A percentile compares a stretch with the other conserved stretches of the same genome.
Conservation (phyloP, 129 eudicot species). For the Centaurea solstitialis region DNA sequence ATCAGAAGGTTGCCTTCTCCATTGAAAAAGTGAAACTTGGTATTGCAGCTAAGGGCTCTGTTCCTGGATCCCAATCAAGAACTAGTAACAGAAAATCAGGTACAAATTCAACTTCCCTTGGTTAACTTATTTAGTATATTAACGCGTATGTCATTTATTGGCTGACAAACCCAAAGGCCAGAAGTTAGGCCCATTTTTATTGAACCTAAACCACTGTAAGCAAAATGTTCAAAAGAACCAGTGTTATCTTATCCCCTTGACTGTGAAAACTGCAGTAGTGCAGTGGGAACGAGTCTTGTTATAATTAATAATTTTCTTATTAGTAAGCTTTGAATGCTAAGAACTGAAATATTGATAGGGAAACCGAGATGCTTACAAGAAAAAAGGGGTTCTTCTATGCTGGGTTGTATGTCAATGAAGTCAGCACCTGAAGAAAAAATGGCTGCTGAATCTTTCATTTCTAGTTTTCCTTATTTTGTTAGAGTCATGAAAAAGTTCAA, state of each 20-base stretch:
- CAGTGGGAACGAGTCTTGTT: not conserved
- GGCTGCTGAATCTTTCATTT: slow-evolving; percentile 75
- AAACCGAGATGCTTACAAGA: slow-evolving; percentile 33
- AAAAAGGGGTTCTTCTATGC: slow-evolving; percentile 53
- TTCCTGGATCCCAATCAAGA: slow-evolving; percentile 33
- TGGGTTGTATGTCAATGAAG: slow-evolving; percentile 66
- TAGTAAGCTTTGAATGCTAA: not conserved
- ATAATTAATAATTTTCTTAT: not conserved
- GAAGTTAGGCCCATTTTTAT: not conserved
- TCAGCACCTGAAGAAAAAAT: slow-evolving; percentile 81
- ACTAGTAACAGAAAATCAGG: slow-evolving; percentile 42
- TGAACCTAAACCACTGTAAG: not conserved
- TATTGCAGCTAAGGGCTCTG: slow-evolving; percentile 35
- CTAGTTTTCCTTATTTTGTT: slow-evolving; percentile 85
- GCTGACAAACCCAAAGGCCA: not conserved
- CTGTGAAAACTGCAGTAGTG: not conserved
- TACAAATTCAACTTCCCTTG: slow-evolving; percentile 7
- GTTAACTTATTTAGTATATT: not conserved
- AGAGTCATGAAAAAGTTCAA: slow-evolving; percentile 87
- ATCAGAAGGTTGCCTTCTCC: slow-evolving; percentile 32
- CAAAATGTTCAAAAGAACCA: not conserved
- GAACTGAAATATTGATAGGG: slow-evolving; percentile 19
- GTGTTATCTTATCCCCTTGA: not conserved
- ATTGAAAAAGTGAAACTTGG: slow-evolving; percentile 42
- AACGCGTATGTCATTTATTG: not conserved